Percentiles rank a stretch among this genome's conserved stretches.
phyloP scores from a whole-genome alignment of 129 eudicot genomes.

The Flaveria linearis region DNA sequence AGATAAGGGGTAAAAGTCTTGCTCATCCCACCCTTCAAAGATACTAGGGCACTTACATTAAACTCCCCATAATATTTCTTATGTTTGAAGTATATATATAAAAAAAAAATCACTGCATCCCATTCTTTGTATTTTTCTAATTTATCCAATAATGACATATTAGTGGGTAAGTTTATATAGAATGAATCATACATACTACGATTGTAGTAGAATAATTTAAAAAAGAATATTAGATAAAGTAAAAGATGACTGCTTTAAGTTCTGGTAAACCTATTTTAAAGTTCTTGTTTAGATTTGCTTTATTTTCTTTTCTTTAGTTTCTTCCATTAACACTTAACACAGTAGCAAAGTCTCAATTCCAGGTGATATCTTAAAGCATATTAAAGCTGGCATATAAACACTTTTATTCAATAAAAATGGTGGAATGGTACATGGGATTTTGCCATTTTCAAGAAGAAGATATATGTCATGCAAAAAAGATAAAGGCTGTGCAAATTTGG shows the following conservation, averaged over 20 bases:
- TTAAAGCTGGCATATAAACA: conserved; percentile 58
- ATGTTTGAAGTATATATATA: no score
- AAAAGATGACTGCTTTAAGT: conserved; percentile 44
- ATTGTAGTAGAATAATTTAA: conserved; percentile 13
- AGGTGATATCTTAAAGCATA: conserved; percentile 71
- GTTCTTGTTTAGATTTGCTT: conserved; percentile 36
- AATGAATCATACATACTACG: conserved; percentile 2
- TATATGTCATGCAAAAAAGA: conserved; percentile 56
- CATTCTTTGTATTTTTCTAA: no score
- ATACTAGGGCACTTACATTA: no score
- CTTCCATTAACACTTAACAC: conserved; percentile 30
- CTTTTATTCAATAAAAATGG: conserved; percentile 59
- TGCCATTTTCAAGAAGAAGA: conserved; percentile 40
- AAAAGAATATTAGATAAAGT: conserved; percentile 31
- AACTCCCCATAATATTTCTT: no score
- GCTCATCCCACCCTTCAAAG: no score
- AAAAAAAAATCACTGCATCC: no score
- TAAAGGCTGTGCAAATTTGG: conserved; percentile 27
- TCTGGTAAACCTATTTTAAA: no score
- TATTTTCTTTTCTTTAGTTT: conserved; percentile 27
- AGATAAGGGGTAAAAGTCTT: no score
- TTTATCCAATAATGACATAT: no score
- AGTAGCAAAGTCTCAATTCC: conserved; percentile 44
- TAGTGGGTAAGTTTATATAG: no score
- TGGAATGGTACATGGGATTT: conserved; percentile 57